Evolutionary conservation across 331 rosid genomes (phyloP).

Genomic region (Acacia concinna): DNA sequence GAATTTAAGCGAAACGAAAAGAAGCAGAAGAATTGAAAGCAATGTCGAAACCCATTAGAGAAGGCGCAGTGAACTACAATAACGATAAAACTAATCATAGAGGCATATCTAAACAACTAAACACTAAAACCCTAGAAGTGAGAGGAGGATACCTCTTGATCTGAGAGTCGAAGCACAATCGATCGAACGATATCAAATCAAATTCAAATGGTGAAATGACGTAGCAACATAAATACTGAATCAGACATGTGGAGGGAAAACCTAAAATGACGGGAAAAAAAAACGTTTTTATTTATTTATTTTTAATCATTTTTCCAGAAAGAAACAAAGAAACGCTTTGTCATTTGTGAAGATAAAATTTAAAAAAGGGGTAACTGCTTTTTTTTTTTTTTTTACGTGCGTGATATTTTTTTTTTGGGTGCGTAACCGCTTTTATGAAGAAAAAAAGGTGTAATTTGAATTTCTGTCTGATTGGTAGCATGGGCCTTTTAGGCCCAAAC

Average conservation of each 20-base stretch:
- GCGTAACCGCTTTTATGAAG: no score
- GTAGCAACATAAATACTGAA: neutral
- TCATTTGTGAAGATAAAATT: no score
- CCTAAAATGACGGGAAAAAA: conserved; percentile 1
- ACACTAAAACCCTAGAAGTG: conserved; percentile 35
- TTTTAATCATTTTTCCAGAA: neutral
- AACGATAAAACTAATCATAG: neutral
- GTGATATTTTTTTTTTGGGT: no score
- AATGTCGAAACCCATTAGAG: neutral
- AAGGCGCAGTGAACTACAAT: neutral
- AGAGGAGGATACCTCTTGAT: neutral
- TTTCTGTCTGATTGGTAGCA: no score
- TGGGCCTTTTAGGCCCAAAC: no score
- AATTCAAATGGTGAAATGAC: neutral
- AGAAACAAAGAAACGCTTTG: neutral
- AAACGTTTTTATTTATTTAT: neutral
- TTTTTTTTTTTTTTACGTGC: no score
- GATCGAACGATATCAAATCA: neutral
- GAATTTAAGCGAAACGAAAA: neutral
- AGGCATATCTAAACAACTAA: neutral
- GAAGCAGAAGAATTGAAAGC: neutral
- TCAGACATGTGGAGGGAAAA: conserved; percentile 46
- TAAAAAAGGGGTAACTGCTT: no score
- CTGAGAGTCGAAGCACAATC: neutral
- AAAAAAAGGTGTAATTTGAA: no score